Conservation (phyloP, 495 filamentous ascomycete genomes). For the Annulohypoxylon maeteangense region DNA sequence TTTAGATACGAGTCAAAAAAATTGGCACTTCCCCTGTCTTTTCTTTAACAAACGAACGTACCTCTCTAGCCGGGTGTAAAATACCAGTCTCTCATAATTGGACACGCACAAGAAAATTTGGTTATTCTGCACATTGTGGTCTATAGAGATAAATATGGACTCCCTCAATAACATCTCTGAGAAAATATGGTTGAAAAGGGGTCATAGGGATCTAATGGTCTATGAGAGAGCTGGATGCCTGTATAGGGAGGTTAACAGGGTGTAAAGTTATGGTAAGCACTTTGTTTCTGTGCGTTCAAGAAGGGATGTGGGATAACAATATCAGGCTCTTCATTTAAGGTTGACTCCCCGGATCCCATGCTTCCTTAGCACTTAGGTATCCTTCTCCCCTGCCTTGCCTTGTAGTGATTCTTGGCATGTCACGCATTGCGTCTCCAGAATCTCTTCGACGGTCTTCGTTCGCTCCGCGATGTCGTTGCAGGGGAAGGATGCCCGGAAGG, state of each 20-base stretch:
- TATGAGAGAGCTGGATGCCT: not conserved
- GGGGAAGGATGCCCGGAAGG: not conserved
- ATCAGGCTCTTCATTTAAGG: constrained; percentile 14
- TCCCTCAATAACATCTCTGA: not conserved
- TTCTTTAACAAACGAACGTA: not conserved
- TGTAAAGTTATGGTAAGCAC: not conserved
- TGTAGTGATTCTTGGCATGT: constrained; percentile 1
- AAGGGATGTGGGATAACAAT: not conserved
- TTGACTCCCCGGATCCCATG: constrained; percentile 3
- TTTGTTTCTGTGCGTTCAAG: not conserved
- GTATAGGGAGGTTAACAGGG: not conserved
- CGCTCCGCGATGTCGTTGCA: constrained; percentile 1
- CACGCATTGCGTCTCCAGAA: constrained; percentile 13
- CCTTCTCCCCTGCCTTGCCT: not conserved
- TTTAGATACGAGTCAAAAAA: not conserved
- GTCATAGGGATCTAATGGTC: no score
- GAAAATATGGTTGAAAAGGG: no score
- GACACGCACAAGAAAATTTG: not conserved
- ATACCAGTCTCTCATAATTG: not conserved
- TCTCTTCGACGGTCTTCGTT: not conserved
- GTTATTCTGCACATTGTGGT: not conserved
- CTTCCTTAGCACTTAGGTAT: no score
- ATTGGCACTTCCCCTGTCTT: not conserved
- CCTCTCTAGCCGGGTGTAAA: not conserved
- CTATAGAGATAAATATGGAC: not conserved